These are phyloP conservation scores for Diatrype stigma DNA, from an alignment of 2,329 filamentous ascomycete species.

Conservation along the genomic window DNA sequence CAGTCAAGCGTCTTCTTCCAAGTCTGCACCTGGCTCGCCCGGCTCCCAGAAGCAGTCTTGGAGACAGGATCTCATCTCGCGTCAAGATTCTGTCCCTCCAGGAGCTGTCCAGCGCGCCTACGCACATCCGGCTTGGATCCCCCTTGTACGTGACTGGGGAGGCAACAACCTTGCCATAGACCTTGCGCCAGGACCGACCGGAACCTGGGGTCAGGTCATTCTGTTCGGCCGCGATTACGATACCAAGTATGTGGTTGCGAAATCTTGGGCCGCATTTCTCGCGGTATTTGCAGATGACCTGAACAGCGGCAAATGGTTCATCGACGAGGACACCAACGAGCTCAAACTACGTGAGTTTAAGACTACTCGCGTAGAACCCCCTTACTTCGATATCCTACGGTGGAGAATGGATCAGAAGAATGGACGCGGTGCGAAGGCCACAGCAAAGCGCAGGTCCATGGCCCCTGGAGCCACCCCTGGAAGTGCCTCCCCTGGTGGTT, in stretches of 20 bases:
- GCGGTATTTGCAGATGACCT: slow-evolving; percentile 87
- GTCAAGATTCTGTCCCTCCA: slow-evolving; percentile 83
- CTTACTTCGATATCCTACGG: slow-evolving; percentile 89
- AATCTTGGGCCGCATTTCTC: slow-evolving; percentile 86
- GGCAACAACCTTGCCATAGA: slow-evolving; percentile 96
- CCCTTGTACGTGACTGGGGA: slow-evolving; percentile 93
- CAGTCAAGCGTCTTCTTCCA: slow-evolving; percentile 65
- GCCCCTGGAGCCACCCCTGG: slow-evolving; percentile 9
- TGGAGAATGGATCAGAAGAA: slow-evolving; percentile 97
- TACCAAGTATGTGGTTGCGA: slow-evolving; percentile 93
- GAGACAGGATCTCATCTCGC: slow-evolving; percentile 78
- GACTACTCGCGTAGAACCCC: slow-evolving; percentile 80
- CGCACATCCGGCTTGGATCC: slow-evolving; percentile 92
- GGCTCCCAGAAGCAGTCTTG: slow-evolving; percentile 59
- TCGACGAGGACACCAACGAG: slow-evolving; percentile 89
- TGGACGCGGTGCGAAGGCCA: slow-evolving; percentile 54
- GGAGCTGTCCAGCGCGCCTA: slow-evolving; percentile 89
- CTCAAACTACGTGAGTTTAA: slow-evolving; percentile 92
- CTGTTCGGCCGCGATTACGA: slow-evolving; percentile 97
- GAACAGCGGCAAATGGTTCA: slow-evolving; percentile 80
- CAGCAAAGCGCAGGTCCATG: slow-evolving; percentile 50
- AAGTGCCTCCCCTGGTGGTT: slow-evolving; percentile 40
- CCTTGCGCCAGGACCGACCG: slow-evolving; percentile 81
- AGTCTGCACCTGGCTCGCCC: slow-evolving; percentile 47
- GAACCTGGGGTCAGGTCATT: slow-evolving; percentile 95